Percentiles rank a stretch among this genome's conserved stretches.
Evolutionary conservation across 805 yeast genomes (phyloP).

Genomic region (Lipomyces anomalus): DNA sequence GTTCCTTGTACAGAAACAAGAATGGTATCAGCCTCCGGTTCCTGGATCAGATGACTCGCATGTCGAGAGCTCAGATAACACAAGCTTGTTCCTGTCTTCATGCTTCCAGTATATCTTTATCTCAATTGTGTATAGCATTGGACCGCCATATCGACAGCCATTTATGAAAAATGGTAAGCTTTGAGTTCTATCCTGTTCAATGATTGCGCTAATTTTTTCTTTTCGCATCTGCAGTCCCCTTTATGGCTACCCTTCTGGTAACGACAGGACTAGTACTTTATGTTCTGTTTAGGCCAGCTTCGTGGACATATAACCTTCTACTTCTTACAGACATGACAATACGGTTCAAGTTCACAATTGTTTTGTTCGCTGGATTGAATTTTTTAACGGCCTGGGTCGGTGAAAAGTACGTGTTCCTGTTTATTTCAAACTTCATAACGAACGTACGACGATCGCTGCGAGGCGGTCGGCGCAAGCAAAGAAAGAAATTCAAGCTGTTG

Average conservation of each 20-base stretch:
- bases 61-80: conserved; percentile 84
- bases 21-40: conserved; percentile 56
- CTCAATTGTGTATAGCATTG: conserved; percentile 80
- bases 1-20: conserved; percentile 48
- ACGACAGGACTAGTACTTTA: conserved; percentile 47
- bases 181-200: neutral
- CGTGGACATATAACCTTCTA: conserved; percentile 61
- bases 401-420: conserved; percentile 41
- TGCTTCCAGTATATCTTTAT: conserved; percentile 84
- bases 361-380: conserved; percentile 45
- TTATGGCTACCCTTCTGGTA: conserved; percentile 52
- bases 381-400: conserved; percentile 44
- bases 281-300: conserved; percentile 50
- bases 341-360: conserved; percentile 48
- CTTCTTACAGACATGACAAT: conserved; percentile 61
- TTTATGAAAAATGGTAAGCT: conserved; percentile 43
- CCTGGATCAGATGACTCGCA: conserved; percentile 70
- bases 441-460: conserved; percentile 8
- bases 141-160: conserved; percentile 88
- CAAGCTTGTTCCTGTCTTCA: conserved; percentile 71
- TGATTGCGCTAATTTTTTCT: neutral
- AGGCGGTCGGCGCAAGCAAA: conserved; percentile 27
- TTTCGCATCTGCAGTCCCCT: conserved; percentile 42
- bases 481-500: conserved; percentile 36
- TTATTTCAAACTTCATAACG: conserved; percentile 34